Base-by-base conservation (phyloP, 768 basidiomycete genomes). In the Hygrocybe coccinea region DNA sequence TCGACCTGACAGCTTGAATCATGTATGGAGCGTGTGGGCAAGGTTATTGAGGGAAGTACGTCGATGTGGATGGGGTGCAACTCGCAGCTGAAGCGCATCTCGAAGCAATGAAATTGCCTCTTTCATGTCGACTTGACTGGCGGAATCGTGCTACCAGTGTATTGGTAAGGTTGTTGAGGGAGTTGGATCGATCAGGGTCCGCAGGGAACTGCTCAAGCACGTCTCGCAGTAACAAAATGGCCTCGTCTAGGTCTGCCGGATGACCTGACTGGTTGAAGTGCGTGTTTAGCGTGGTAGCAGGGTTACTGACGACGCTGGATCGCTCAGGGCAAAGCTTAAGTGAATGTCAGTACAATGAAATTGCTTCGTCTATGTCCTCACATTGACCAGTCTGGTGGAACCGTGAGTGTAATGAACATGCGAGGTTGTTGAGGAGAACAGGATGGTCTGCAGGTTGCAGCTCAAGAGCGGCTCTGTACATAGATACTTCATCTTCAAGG, bases 361-460 rank as follows among this genome's bases (percentile, higher is more conserved):
- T 64, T 3, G 68, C 61, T 22, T 62, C 68, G 0, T 71, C 56
- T 9, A 69, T n/a, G 43, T 69, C 68, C 6, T 59, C 43, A 3
- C 1, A 12, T 24, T 47, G 56, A 50, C 10, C 61, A 46, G 17
- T 9, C 36, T 52, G 51, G n/a, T n/a, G 14, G 22, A 41, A 72
- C 17, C 69, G 65, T 48, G 39, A 55, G 43, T 63, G 60, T 54
- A 45, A 68, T 46, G 44, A 64, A 66, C 7, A 17, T 2, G 52
- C 63, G 38, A 64, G 62, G 35, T 55, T 59, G 35, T 50, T 50
- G 33, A 61, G 56, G 11, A 54, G 35, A 22, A 2, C 11, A 12
- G 56, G 56, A 51, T 61, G 60, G 11, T 37, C 25, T n/a, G n/a
- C n/a, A 12, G 50, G n/a, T 22, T n/a, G 39, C 9, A 56, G 22